These are phyloP conservation scores for Sporodiniella umbellata DNA, from an alignment of 371 early-diverging fungal genomes.

Conservation along the genomic window DNA sequence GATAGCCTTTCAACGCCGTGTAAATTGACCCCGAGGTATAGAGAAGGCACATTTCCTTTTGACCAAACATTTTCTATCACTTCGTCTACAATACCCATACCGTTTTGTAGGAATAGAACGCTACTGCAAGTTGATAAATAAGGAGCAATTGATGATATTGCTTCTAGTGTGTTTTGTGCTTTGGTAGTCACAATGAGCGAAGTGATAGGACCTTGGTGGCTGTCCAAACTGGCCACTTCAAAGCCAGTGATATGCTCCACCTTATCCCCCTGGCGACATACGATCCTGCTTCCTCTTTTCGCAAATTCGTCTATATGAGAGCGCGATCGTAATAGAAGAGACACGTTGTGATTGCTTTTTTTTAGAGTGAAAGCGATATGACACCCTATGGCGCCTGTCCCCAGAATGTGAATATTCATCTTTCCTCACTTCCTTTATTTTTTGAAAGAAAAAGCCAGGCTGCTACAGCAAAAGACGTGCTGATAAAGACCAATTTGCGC, in stretches of 20 bases:
- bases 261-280: conserved; percentile 13
- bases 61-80: conserved; percentile 34
- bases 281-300: conserved; percentile 19
- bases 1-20: conserved; percentile 42
- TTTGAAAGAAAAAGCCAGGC: too few species aligned
- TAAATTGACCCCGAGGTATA: conserved; percentile 55
- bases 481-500: too few species aligned
- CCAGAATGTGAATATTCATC: conserved; percentile 44
- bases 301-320: conserved; percentile 23
- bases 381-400: conserved; percentile 48
- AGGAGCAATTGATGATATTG: conserved; percentile 30
- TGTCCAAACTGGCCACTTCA: conserved; percentile 3
- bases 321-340: conserved; percentile 28
- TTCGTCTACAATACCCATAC: conserved; percentile 61
- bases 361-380: conserved; percentile 30
- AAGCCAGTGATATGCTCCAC: conserved; percentile 9
- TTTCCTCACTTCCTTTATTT: too few species aligned
- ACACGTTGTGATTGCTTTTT: conserved; percentile 21
- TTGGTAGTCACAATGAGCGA: conserved; percentile 38
- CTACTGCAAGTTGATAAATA: conserved; percentile 37
- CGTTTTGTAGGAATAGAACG: conserved; percentile 59
- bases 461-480: too few species aligned
- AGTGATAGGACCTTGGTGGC: conserved; percentile 9
- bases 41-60: conserved; percentile 23
- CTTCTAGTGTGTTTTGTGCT: conserved; percentile 46